Evolutionary conservation across 148 eudicot genomes (phyloP).

Genomic region (Fallopia convolvulus): DNA sequence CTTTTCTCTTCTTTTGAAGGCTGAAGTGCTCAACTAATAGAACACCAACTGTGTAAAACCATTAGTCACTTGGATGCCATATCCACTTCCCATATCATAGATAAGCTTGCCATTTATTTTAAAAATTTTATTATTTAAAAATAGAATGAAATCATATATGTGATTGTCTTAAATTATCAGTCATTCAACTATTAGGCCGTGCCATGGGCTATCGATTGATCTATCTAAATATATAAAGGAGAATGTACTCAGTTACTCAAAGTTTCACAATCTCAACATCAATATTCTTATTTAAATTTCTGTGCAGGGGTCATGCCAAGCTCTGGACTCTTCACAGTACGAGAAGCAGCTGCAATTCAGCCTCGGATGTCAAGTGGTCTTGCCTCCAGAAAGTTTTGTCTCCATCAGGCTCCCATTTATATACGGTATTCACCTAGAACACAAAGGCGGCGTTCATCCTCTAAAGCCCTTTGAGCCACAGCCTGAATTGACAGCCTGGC

Average conservation of each 20-base stretch:
- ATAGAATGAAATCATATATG: background rate
- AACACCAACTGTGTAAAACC: background rate
- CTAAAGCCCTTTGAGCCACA: slow-evolving; percentile 62
- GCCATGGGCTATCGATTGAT: background rate
- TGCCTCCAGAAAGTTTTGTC: slow-evolving; percentile 94
- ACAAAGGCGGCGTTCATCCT: slow-evolving; percentile 45
- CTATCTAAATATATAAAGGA: background rate
- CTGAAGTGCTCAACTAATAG: background rate
- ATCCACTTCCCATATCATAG: background rate
- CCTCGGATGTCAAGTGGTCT: slow-evolving; percentile 65
- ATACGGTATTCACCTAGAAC: slow-evolving; percentile 56
- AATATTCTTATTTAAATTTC: background rate
- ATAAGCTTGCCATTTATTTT: background rate
- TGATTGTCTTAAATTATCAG: background rate
- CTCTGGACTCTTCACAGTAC: slow-evolving; percentile 34
- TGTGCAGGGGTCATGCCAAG: slow-evolving; percentile 57
- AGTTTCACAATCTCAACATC: background rate
- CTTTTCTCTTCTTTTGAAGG: slow-evolving; percentile 7
- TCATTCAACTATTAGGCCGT: background rate
- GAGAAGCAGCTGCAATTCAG: slow-evolving; percentile 62
- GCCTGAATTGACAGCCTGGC: slow-evolving; percentile 84
- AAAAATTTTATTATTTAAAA: background rate
- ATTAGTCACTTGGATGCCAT: background rate
- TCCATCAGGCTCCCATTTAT: slow-evolving; percentile 87
- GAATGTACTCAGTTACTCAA: background rate